Conservation (phyloP, 176 grass and related monocot genomes). For the Cenchrus americanus region DNA sequence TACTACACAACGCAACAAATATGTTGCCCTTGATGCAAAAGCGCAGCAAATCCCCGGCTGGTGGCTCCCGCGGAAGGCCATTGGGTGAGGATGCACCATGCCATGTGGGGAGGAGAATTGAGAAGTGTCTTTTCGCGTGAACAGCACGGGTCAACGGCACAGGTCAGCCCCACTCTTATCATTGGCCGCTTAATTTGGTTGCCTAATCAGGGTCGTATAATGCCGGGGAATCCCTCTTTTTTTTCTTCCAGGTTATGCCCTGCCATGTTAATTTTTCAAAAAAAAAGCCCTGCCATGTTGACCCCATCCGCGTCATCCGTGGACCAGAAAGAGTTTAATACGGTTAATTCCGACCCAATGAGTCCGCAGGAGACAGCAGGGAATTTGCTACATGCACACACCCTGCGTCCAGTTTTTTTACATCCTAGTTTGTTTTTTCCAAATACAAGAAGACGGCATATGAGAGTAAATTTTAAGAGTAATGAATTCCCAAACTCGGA, state of each 20-base stretch:
- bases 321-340: slow-evolving; percentile 19
- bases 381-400: neutral
- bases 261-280: too few species aligned
- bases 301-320: slow-evolving; percentile 28
- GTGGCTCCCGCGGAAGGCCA: neutral
- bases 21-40: neutral
- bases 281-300: neutral
- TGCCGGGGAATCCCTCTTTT: slow-evolving; percentile 26
- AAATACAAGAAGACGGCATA: too few species aligned
- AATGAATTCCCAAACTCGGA: too few species aligned
- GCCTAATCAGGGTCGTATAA: slow-evolving; percentile 1
- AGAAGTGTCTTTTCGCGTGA: neutral
- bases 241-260: neutral
- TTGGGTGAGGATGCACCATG: neutral
- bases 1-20: too few species aligned
- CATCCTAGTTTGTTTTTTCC: too few species aligned
- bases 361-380: neutral
- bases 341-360: slow-evolving; percentile 19
- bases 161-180: neutral
- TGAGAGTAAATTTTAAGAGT: too few species aligned
- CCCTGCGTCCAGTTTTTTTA: too few species aligned
- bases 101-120: neutral
- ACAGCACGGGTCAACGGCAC: slow-evolving; percentile 35
- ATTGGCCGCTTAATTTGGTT: slow-evolving; percentile 7
- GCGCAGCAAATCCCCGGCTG: neutral